Evolutionary conservation across 2,329 filamentous ascomycete genomes (phyloP).

Genomic region (Graphilbum ipis-grandicollis): DNA sequence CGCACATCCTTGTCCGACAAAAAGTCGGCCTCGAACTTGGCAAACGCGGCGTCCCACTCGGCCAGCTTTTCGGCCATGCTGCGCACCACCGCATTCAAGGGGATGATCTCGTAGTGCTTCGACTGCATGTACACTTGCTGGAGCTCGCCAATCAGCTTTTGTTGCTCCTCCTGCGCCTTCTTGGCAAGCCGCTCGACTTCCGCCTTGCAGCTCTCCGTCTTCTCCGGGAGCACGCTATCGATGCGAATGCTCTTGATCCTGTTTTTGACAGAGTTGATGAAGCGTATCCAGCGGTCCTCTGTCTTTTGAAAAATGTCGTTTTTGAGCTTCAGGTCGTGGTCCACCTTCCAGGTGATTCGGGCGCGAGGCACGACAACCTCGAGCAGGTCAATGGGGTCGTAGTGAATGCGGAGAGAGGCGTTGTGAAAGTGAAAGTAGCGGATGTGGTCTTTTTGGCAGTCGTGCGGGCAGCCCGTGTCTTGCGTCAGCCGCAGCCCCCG

Average conservation of each 20-base stretch:
- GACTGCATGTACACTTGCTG: conserved; percentile 86
- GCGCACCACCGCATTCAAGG: conserved; percentile 73
- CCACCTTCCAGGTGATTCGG: conserved; percentile 93
- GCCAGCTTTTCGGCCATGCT: conserved; percentile 85
- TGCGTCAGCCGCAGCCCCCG: conserved; percentile 58
- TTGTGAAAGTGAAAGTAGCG: conserved; percentile 84
- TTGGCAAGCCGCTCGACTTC: conserved; percentile 66
- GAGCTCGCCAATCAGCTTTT: conserved; percentile 54
- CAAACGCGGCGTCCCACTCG: conserved; percentile 83
- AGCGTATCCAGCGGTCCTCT: conserved; percentile 67
- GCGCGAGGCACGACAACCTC: conserved; percentile 87
- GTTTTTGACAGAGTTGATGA: conserved; percentile 73
- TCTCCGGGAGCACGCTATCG: conserved; percentile 78
- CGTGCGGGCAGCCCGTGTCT: conserved; percentile 57
- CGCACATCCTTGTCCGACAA: conserved; percentile 95
- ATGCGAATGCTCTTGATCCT: conserved; percentile 79
- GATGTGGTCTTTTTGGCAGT: conserved; percentile 81
- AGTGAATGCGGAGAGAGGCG: conserved; percentile 74
- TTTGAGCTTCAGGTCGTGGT: conserved; percentile 79
- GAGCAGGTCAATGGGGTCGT: conserved; percentile 79
- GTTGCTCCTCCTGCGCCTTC: conserved; percentile 71
- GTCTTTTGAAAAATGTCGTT: conserved; percentile 76
- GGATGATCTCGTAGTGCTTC: conserved; percentile 92
- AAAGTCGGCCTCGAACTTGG: conserved; percentile 82
- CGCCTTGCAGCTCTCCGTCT: conserved; percentile 61